phyloP scores from a whole-genome alignment of 176 grass and related monocot species.

The Guadua angustifolia region DNA sequence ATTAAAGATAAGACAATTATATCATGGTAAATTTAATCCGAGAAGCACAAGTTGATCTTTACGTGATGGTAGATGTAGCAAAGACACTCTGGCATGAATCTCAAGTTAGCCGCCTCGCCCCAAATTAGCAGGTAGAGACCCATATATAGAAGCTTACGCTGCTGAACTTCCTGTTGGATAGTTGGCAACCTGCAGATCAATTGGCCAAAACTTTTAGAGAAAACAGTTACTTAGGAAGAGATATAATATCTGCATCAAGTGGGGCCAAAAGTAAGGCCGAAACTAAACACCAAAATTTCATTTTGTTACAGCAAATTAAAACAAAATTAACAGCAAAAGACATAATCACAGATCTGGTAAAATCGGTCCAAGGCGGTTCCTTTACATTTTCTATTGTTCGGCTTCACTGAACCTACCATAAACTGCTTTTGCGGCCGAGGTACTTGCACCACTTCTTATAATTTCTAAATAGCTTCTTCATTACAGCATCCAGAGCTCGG shows the following conservation, averaged over 20 bases:
- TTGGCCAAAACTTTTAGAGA: background rate
- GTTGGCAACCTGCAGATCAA: slow-evolving; percentile 78
- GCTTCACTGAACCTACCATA: slow-evolving; percentile 62
- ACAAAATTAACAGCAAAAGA: background rate
- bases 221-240: background rate
- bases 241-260: background rate
- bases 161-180: slow-evolving; percentile 98
- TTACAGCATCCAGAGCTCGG: slow-evolving; percentile 63
- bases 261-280: background rate
- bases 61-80: slow-evolving; percentile 99
- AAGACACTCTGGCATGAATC: slow-evolving; percentile 98
- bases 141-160: slow-evolving; percentile 98
- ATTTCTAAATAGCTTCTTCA: slow-evolving; percentile 91
- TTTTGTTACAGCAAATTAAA: background rate
- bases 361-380: background rate
- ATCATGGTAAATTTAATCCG: background rate
- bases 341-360: slow-evolving; percentile 3
- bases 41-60: slow-evolving; percentile 49
- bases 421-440: slow-evolving; percentile 79
- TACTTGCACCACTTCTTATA: slow-evolving; percentile 97
- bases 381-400: background rate
- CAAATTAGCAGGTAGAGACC: slow-evolving; percentile 92
- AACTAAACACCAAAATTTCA: background rate
- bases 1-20: background rate
- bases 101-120: slow-evolving; percentile 97